These are phyloP conservation scores for Diversispora eburnea DNA, from an alignment of 192 early-diverging fungal species.

Conservation along the genomic window DNA sequence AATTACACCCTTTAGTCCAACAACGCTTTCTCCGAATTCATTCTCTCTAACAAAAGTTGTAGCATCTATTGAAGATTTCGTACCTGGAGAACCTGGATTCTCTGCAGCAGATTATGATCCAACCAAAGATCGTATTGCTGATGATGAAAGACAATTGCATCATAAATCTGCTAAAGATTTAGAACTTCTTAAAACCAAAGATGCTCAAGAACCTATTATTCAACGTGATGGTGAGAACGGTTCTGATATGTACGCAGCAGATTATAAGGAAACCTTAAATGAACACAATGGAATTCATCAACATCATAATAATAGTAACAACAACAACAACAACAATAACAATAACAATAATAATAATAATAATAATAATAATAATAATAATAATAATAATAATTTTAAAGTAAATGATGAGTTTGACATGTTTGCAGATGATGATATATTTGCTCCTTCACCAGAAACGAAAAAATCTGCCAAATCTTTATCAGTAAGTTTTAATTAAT, in stretches of 20 bases:
- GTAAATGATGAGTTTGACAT: conserved; percentile 54
- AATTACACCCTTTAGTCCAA: conserved; percentile 13
- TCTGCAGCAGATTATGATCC: conserved; percentile 82
- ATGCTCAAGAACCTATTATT: conserved; percentile 44
- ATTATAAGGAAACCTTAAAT: conserved; percentile 51
- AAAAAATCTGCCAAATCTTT: conserved; percentile 14
- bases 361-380: too few relatives aligned
- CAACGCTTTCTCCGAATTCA: conserved; percentile 27
- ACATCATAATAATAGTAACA: too few relatives aligned
- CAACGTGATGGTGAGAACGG: conserved; percentile 39
- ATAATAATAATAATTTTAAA: conserved; percentile 23
- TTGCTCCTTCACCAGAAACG: conserved; percentile 43
- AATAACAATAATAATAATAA: too few relatives aligned
- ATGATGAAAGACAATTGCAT: conserved; percentile 60
- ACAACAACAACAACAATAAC: too few relatives aligned
- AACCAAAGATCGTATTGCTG: conserved; percentile 62
- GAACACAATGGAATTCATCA: conserved; percentile 24
- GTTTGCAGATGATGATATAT: conserved; percentile 81
- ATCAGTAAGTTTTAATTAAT: conserved; percentile 5
- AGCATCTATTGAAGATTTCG: conserved; percentile 26
- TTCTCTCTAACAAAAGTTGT: conserved; percentile 38
- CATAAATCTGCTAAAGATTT: conserved; percentile 44
- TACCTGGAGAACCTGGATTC: conserved; percentile 36
- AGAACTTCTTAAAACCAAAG: conserved; percentile 45
- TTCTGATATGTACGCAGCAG: conserved; percentile 63